Conservation (phyloP, 2,329 filamentous ascomycete species). For the Intubia oerlemansii region DNA sequence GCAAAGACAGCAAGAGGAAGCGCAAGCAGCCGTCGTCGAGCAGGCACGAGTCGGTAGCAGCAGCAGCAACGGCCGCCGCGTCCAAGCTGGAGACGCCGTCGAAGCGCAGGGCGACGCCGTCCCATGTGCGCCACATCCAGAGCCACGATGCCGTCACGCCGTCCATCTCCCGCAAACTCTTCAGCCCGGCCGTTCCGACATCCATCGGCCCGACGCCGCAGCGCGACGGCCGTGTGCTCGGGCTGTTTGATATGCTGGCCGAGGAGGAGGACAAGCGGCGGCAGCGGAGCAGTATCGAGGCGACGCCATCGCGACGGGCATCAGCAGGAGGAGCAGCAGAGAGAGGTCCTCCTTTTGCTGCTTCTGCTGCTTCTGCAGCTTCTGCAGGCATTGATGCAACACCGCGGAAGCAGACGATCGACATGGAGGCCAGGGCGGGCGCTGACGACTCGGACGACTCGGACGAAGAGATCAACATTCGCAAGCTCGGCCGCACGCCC, state of each 20-base stretch:
- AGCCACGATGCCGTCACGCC: constrained; percentile 24
- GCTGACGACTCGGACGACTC: constrained; percentile 6
- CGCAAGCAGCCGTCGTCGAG: constrained; percentile 19
- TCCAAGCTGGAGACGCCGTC: constrained; percentile 24
- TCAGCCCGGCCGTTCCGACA: constrained; percentile 35
- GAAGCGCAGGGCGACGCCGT: constrained; percentile 2
- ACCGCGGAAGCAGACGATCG: constrained; percentile 21
- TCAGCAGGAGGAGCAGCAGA: constrained; percentile 9
- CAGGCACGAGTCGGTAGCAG: constrained; percentile 5
- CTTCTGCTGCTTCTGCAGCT: too few species aligned
- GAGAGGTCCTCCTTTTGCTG: too few species aligned
- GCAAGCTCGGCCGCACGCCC: constrained; percentile 24
- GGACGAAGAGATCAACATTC: constrained; percentile 11
- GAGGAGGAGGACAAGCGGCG: constrained; percentile 20
- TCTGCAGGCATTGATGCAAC: constrained; percentile 19
- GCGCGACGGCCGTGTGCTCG: constrained; percentile 53
- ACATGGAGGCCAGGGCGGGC: constrained; percentile 3
- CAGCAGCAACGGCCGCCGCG: too few species aligned
- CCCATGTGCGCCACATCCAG: constrained; percentile 11
- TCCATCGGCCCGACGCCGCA: constrained; percentile 62
- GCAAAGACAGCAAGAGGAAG: constrained; percentile 6
- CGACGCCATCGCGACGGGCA: constrained; percentile 23
- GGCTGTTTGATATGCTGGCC: constrained; percentile 51
- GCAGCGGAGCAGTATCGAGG: not conserved
- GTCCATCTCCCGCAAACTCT: constrained; percentile 33